phyloP scores from a whole-genome alignment of 1,139 yeast species.

The Magnusiomyces suaveolens region DNA sequence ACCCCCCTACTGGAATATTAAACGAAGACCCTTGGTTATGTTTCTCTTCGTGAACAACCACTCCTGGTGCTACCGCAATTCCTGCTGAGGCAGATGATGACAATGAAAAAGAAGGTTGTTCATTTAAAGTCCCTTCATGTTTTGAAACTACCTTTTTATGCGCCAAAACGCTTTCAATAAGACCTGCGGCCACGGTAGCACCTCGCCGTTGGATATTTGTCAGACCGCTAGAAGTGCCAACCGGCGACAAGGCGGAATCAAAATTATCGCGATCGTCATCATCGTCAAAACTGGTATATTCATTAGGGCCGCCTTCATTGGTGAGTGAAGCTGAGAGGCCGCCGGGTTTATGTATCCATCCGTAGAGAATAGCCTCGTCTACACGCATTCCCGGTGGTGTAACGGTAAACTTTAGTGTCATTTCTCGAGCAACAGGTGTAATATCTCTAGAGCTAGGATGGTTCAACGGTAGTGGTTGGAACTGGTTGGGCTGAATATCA shows the following conservation, averaged over 20 bases:
- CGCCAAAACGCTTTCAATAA: not conserved
- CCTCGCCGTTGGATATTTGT: not conserved
- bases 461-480: not conserved
- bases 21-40: not conserved
- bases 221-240: not conserved
- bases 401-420: slow-evolving; percentile 28
- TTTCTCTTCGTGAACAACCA: not conserved
- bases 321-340: not conserved
- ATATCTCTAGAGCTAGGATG: not conserved
- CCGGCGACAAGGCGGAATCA: not conserved
- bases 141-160: no score
- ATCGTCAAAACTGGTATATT: not conserved
- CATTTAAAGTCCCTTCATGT: no score
- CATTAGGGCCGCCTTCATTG: not conserved
- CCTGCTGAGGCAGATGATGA: not conserved
- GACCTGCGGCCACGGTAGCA: not conserved
- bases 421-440: slow-evolving; percentile 20
- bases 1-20: slow-evolving; percentile 20
- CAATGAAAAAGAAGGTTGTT: no score
- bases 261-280: not conserved
- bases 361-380: slow-evolving; percentile 26
- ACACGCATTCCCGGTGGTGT: slow-evolving; percentile 29
- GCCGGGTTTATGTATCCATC: slow-evolving; percentile 24
- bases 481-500: not conserved
- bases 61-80: slow-evolving; percentile 3